Conservation (phyloP, 176 grass and related monocot genomes). For the Neostapfia colusana region DNA sequence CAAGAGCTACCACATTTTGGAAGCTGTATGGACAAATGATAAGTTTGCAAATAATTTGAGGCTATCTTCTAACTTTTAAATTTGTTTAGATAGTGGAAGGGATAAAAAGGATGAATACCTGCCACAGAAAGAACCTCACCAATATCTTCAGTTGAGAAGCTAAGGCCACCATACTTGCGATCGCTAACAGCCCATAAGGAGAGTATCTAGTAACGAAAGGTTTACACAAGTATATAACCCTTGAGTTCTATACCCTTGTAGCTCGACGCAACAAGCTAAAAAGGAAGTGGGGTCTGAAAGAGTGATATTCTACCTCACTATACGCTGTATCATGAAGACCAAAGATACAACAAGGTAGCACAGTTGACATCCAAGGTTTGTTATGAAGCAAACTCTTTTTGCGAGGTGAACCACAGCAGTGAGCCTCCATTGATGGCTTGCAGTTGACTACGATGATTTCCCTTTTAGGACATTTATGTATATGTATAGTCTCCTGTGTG, state of each 20-base stretch:
- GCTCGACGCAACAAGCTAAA: background rate
- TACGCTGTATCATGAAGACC: conserved; percentile 80
- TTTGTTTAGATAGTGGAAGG: no score
- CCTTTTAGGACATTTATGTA: conserved; percentile 43
- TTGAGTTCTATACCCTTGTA: background rate
- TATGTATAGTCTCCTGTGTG: conserved; percentile 75
- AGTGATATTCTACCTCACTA: conserved; percentile 56
- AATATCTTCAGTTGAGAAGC: conserved; percentile 60
- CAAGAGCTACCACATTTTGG: background rate
- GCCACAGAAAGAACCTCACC: conserved; percentile 64
- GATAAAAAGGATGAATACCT: conserved; percentile 39
- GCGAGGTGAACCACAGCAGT: conserved; percentile 17
- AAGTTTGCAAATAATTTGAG: background rate
- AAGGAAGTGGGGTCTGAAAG: background rate
- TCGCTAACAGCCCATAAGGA: conserved; percentile 71
- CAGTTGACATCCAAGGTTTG: conserved; percentile 65
- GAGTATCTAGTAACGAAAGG: conserved; percentile 53
- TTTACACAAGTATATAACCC: background rate
- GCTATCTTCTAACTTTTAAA: no score
- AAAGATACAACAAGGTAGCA: conserved; percentile 62
- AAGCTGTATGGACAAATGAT: background rate
- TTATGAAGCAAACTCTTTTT: conserved; percentile 63
- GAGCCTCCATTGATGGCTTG: conserved; percentile 23
- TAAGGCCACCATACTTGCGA: conserved; percentile 63
- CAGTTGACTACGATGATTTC: conserved; percentile 23